These are phyloP conservation scores for Microcyclospora pomicola DNA, from an alignment of 2,329 filamentous ascomycete genomes.

Conservation along the genomic window DNA sequence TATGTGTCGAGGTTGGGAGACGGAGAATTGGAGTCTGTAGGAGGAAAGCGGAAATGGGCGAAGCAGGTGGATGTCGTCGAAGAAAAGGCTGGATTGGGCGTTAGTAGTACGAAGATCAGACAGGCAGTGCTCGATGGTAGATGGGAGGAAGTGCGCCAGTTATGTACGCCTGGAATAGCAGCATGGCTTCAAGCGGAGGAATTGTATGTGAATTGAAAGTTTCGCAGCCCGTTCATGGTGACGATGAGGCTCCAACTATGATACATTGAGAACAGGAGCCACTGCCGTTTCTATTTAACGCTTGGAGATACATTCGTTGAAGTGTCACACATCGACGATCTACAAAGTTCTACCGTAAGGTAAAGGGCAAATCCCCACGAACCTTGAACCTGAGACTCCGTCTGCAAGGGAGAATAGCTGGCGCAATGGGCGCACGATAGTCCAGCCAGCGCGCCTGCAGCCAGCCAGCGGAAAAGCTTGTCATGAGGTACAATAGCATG, in stretches of 20 bases:
- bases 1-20: slow-evolving; percentile 40
- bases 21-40: slow-evolving; percentile 36
- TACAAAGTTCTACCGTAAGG: no score
- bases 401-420: slow-evolving; percentile 13
- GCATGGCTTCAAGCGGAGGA: slow-evolving; percentile 43
- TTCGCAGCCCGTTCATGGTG: no score
- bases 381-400: slow-evolving; percentile 14
- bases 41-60: slow-evolving; percentile 46
- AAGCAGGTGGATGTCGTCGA: slow-evolving; percentile 46
- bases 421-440: slow-evolving; percentile 12
- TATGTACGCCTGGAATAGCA: slow-evolving; percentile 46
- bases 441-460: slow-evolving; percentile 15
- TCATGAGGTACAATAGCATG: slow-evolving; percentile 28
- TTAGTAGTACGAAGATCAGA: slow-evolving; percentile 50
- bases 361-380: no score
- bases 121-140: slow-evolving; percentile 38
- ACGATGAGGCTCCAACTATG: neutral
- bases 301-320: neutral
- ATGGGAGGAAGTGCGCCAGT: slow-evolving; percentile 32
- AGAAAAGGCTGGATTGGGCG: slow-evolving; percentile 32
- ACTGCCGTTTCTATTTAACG: neutral
- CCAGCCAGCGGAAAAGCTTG: slow-evolving; percentile 7
- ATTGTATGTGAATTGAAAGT: slow-evolving; percentile 35
- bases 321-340: neutral
- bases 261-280: neutral